These are phyloP conservation scores for Fusarium sp. DNA, from an alignment of 2,329 filamentous ascomycete species.

Conservation along the genomic window DNA sequence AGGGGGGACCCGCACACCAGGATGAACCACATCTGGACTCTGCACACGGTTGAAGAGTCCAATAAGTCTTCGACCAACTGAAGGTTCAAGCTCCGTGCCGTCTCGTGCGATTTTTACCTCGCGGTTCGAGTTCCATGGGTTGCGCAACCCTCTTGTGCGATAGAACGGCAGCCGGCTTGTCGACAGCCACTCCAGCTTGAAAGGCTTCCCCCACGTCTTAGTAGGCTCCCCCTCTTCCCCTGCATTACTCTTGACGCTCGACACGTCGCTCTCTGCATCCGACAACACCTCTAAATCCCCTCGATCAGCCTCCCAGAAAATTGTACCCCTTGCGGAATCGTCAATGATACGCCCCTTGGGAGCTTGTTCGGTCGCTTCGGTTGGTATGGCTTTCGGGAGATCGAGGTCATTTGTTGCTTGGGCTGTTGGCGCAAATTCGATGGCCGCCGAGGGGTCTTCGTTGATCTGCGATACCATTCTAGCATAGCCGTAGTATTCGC, in stretches of 20 bases:
- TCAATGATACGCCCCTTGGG: conserved; percentile 91
- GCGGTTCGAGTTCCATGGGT: conserved; percentile 94
- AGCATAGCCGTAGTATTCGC: conserved; percentile 96
- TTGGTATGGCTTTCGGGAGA: conserved; percentile 82
- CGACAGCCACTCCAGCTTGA: conserved; percentile 90
- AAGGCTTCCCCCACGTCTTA: conserved; percentile 90
- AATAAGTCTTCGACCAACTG: conserved; percentile 80
- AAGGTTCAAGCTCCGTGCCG: conserved; percentile 91
- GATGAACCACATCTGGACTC: conserved; percentile 53
- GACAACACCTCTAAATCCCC: conserved; percentile 63
- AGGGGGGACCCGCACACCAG: conserved; percentile 51
- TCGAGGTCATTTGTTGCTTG: conserved; percentile 72
- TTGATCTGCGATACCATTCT: conserved; percentile 89
- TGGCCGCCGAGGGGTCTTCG: conserved; percentile 77
- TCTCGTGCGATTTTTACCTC: conserved; percentile 97
- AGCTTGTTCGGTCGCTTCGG: conserved; percentile 80
- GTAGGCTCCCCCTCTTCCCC: conserved; percentile 60
- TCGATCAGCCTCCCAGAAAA: conserved; percentile 91
- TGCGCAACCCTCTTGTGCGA: conserved; percentile 85
- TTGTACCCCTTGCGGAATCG: conserved; percentile 92
- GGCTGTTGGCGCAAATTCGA: conserved; percentile 76
- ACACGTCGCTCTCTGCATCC: conserved; percentile 57
- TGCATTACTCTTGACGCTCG: conserved; percentile 56
- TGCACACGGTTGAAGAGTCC: conserved; percentile 78
- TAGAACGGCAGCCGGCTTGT: conserved; percentile 89